Base-by-base conservation (phyloP, 441 rosid species). In the Pelargonium citronellum region DNA sequence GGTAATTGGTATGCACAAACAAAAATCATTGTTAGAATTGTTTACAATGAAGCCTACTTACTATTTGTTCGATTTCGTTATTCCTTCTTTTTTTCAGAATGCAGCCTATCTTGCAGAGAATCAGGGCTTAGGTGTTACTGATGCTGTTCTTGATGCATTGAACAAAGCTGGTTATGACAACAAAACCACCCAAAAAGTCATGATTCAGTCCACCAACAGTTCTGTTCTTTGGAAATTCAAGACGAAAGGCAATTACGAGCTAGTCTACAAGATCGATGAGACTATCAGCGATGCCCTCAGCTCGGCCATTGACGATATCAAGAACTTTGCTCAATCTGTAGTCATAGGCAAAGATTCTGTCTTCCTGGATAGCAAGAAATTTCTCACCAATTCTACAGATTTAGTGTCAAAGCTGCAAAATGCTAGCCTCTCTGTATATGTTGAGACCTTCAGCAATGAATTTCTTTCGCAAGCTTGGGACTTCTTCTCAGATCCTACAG, bases 171-270 rank as follows among this genome's bases (percentile, higher is more conserved):
- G 79, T 60, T 79, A 69, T 58, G 41, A 77, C 46, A 65, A 47
- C 22, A 41, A 41, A 41, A 73, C 51, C 57, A 43, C 65, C 72
- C 61, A 68, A 55, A 79, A 34, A 53, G 80, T 64, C 16, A 80
- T 83, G 82, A 84, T 84, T 47, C 82, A 79, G 78, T 86, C 90
- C 20, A 79, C 78, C 67, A 79, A 77, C 71, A 84, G 83, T 74
- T 74, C 90, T 20, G 84, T 84, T 64, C 74, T 86, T 37, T 73
- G 22, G 71, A 69, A 79, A 78, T 75, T 86, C 62, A 86, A 82
- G 72, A 81, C 64, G 73, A 67, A 68, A 0, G 47, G 16, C 61
- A 67, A 44, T 61, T 71, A 76, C 43, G 46, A 83, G 74, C 83
- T 78, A 64, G 85, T 81, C 68, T 84, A 84, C 72, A 66, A 55